Conservation (phyloP, 495 filamentous ascomycete species). For the Friedmanniomyces simplex region DNA sequence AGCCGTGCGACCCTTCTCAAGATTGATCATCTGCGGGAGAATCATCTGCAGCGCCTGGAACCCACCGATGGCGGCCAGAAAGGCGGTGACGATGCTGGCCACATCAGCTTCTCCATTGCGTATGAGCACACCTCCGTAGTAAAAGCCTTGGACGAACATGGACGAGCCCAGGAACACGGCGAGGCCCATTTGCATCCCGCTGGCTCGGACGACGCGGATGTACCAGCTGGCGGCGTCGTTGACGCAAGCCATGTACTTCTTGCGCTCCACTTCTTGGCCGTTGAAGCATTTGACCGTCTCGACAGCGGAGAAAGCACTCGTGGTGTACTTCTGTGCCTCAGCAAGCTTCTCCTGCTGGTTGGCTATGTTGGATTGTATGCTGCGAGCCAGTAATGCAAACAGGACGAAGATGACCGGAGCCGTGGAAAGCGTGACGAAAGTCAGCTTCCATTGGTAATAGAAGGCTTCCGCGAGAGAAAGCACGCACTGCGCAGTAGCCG, state of each 20-base stretch:
- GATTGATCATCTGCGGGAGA: conserved; percentile 59
- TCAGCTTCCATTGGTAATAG: conserved; percentile 72
- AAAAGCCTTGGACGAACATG: conserved; percentile 89
- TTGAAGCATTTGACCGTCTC: conserved; percentile 86
- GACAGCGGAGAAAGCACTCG: conserved; percentile 59
- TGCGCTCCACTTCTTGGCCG: conserved; percentile 57
- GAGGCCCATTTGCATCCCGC: conserved; percentile 59
- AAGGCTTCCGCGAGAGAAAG: conserved; percentile 61
- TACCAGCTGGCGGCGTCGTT: conserved; percentile 53
- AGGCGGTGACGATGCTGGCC: conserved; percentile 70
- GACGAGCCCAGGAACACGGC: conserved; percentile 61
- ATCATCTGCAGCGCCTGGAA: conserved; percentile 63
- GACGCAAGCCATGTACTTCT: conserved; percentile 52
- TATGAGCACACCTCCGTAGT: conserved; percentile 67
- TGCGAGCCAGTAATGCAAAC: conserved; percentile 47
- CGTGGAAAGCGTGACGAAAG: conserved; percentile 66
- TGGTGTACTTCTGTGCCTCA: conserved; percentile 60
- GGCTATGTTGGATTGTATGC: conserved; percentile 55
- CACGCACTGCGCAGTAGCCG: conserved; percentile 49
- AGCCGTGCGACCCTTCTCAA: conserved; percentile 74
- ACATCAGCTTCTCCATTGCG: conserved; percentile 43
- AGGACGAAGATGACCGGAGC: conserved; percentile 57
- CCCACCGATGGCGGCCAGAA: conserved; percentile 69
- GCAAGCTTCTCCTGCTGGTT: conserved; percentile 59
- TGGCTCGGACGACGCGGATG: conserved; percentile 52